phyloP scores from a whole-genome alignment of 2,329 filamentous ascomycete species.

The Lasiodiplodia gonubiensis region DNA sequence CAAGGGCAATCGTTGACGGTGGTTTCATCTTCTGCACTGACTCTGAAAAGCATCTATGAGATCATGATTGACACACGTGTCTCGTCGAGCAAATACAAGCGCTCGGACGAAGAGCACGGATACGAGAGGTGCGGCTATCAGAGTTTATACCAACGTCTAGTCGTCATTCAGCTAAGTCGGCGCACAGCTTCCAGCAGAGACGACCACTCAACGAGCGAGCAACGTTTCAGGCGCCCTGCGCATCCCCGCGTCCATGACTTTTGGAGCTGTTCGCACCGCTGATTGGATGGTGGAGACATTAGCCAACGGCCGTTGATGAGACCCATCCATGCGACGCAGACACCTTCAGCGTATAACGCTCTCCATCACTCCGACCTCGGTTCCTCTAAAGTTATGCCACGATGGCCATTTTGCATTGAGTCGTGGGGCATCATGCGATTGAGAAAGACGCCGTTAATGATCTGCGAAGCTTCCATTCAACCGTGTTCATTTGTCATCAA shows the following conservation, averaged over 20 bases:
- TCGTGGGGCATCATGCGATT: neutral
- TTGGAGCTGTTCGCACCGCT: neutral
- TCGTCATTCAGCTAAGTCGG: neutral
- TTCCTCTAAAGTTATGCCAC: neutral
- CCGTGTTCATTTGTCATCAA: slow-evolving; percentile 1
- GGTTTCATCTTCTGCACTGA: neutral
- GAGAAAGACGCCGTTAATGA: neutral
- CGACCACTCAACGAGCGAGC: neutral
- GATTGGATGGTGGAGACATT: neutral
- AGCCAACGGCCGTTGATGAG: neutral
- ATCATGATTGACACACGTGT: neutral
- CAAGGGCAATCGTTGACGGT: too few species aligned
- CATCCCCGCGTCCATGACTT: slow-evolving; percentile 12
- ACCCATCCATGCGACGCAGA: neutral
- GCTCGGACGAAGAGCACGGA: slow-evolving; percentile 23
- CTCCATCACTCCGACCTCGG: neutral
- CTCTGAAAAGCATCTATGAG: neutral
- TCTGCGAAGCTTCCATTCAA: neutral
- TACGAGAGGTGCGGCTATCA: slow-evolving; percentile 25
- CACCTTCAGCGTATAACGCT: neutral
- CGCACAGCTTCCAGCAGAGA: neutral
- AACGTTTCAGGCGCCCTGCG: slow-evolving; percentile 7
- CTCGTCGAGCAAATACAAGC: slow-evolving; percentile 3
- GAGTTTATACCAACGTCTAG: slow-evolving; percentile 26
- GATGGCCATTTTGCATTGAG: neutral